Conservation (phyloP, 2,329 filamentous ascomycete species). For the Apiospora sp. region DNA sequence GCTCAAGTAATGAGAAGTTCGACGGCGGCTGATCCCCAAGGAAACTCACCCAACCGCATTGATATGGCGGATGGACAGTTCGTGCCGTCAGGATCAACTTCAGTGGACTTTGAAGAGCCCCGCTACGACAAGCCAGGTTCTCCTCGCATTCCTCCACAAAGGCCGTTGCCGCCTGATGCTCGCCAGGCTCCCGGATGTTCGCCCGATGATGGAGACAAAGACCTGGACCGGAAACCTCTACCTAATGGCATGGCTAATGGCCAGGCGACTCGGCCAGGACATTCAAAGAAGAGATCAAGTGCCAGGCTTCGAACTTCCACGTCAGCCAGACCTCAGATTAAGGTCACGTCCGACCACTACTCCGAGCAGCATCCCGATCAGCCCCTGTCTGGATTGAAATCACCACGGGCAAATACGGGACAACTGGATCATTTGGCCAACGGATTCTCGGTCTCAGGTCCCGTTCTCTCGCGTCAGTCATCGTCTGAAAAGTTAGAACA, state of each 20-base stretch:
- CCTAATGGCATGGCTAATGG: neutral
- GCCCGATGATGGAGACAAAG: constrained; percentile 22
- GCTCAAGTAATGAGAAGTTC: constrained; percentile 32
- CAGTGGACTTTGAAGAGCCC: constrained; percentile 23
- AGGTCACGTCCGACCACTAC: constrained; percentile 14
- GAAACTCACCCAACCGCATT: neutral
- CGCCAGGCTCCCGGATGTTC: neutral
- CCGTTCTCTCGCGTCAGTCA: neutral
- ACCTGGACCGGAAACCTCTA: neutral
- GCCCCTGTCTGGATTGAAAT: constrained; percentile 19
- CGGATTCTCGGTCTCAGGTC: neutral
- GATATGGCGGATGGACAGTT: constrained; percentile 25
- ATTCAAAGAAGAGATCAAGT: constrained; percentile 19
- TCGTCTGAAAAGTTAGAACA: neutral
- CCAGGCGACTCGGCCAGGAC: constrained; percentile 28
- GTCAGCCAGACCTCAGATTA: constrained; percentile 17
- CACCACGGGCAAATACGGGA: constrained; percentile 17
- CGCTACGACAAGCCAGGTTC: neutral
- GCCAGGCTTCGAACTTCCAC: constrained; percentile 18
- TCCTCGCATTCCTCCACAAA: constrained; percentile 4
- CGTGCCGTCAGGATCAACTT: constrained; percentile 23
- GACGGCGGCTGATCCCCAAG: constrained; percentile 29
- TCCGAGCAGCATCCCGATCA: constrained; percentile 19
- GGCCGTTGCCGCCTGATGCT: neutral
- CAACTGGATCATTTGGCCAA: neutral